Percentiles rank a stretch among this genome's conserved stretches.
phyloP scores from a whole-genome alignment of 2,329 filamentous ascomycete genomes.

The Colletotrichum lini region DNA sequence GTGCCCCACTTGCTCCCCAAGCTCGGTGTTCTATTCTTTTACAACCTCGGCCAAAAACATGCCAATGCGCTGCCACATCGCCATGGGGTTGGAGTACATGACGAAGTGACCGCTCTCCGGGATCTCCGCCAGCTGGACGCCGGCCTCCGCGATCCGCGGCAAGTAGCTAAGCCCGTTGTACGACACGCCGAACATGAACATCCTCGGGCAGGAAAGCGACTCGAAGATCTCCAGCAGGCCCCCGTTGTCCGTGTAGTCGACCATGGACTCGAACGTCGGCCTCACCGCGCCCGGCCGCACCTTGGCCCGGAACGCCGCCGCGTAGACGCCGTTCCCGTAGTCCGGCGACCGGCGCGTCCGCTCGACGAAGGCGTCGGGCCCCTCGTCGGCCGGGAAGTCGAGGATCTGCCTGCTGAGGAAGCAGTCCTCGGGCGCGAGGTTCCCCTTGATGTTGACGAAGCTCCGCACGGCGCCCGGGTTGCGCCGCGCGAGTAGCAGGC shows the following conservation, averaged over 20 bases:
- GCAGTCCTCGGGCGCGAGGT: conserved; percentile 47
- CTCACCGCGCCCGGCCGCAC: conserved; percentile 43
- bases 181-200: conserved; percentile 45
- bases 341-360: conserved; percentile 37
- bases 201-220: conserved; percentile 36
- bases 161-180: conserved; percentile 42
- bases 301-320: conserved; percentile 36
- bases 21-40: background rate
- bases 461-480: conserved; percentile 37
- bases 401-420: conserved; percentile 47
- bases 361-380: background rate
- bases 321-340: conserved; percentile 42
- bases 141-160: conserved; percentile 22
- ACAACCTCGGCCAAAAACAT: background rate
- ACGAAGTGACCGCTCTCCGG: conserved; percentile 46
- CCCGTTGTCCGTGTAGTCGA: conserved; percentile 44
- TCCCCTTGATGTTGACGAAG: conserved; percentile 49
- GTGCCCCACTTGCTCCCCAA: background rate
- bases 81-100: conserved; percentile 47
- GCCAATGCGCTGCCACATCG: conserved; percentile 21
- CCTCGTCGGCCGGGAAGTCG: conserved; percentile 16
- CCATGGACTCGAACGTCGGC: conserved; percentile 47
- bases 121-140: conserved; percentile 46
- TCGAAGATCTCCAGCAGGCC: conserved; percentile 43
- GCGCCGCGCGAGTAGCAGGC: conserved; percentile 42